Base-by-base conservation (phyloP, 257 asterid species). In the Nicotiana attenuata region DNA sequence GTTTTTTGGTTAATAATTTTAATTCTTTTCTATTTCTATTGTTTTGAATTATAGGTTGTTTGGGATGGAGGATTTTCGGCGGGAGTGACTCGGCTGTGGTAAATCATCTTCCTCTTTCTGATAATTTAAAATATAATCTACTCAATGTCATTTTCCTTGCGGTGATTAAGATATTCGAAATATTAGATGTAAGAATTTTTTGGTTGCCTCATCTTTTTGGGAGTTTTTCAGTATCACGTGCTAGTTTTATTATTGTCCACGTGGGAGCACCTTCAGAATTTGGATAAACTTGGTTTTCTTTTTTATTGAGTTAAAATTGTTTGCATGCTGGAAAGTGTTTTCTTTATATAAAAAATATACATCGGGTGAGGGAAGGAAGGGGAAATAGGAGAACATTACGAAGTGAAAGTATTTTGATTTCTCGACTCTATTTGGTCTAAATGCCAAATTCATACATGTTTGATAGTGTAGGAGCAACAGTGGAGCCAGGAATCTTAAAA, bases 41-140 rank as follows among this genome's bases (percentile, higher is more conserved):
- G 45, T 53, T 50, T 66, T 82, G 59, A 10, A 47, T 31, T 83
- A 85, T 87, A 94, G 97, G 90, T 61, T 94, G 97, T 81, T 80
- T 92, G 86, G 86, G 89, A 61, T 89, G 94, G 97, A 90, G 91
- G 82, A 65, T 88, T 88, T 92, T 90, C 86, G 94, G 97, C 91
- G 98, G 96, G 90, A 89, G 90, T 79, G 95, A 92, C 77, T 86
- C 89, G 35, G 85, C 87, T 84, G 86, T 84, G 93, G 98, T 94
- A 86, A 75, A 85, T 76, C 61, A 67, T 45, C n/a, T 4, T 75
- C 33, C 76, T 80, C 57, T 81, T 19, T 64, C 13, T 65, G 76
- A 63, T 20, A 31, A 60, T 24, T 60, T 29, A 75, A 68, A 65
- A 56, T 65, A 79, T 1, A 68, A 0, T 69, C 26, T 22, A 11